A percentile compares a stretch with the other conserved stretches of the same genome.
phyloP scores from a whole-genome alignment of 371 early-diverging fungal genomes.

The Apophysomyces sp. region DNA sequence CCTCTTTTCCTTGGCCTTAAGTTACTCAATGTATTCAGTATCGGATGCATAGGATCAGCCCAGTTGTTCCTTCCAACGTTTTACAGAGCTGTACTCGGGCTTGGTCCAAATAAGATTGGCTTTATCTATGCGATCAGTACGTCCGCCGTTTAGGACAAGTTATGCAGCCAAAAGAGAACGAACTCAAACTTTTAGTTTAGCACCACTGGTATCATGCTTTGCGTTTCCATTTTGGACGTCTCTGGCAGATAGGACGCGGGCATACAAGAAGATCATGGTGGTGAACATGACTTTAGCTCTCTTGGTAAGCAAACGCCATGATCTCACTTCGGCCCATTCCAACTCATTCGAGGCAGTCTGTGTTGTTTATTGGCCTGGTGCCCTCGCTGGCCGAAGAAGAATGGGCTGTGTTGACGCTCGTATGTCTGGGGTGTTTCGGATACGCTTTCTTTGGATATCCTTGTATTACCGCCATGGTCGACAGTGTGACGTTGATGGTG shows the following conservation, averaged over 20 bases:
- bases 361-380: constrained; percentile 26
- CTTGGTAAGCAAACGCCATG: constrained; percentile 11
- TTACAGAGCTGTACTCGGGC: constrained; percentile 25
- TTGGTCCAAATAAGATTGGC: constrained; percentile 38
- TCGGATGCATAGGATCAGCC: constrained; percentile 35
- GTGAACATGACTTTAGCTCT: constrained; percentile 32
- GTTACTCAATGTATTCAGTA: constrained; percentile 32
- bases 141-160: background rate
- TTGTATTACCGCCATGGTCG: constrained; percentile 27
- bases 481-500: constrained; percentile 24
- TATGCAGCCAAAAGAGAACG: background rate
- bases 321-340: background rate
- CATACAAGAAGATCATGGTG: constrained; percentile 30
- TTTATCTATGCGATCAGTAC: constrained; percentile 38
- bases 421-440: constrained; percentile 29
- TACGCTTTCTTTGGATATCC: constrained; percentile 42
- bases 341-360: constrained; percentile 12
- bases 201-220: constrained; percentile 36
- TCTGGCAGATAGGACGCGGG: constrained; percentile 21
- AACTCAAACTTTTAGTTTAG: constrained; percentile 9
- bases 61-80: constrained; percentile 41
- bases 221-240: constrained; percentile 41
- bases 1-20: constrained; percentile 30
- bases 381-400: constrained; percentile 19
- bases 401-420: constrained; percentile 16